Percentiles rank a stretch among this genome's conserved stretches.
Conservation (phyloP, 208 protist species). For the Wallacemonas sp. region DNA sequence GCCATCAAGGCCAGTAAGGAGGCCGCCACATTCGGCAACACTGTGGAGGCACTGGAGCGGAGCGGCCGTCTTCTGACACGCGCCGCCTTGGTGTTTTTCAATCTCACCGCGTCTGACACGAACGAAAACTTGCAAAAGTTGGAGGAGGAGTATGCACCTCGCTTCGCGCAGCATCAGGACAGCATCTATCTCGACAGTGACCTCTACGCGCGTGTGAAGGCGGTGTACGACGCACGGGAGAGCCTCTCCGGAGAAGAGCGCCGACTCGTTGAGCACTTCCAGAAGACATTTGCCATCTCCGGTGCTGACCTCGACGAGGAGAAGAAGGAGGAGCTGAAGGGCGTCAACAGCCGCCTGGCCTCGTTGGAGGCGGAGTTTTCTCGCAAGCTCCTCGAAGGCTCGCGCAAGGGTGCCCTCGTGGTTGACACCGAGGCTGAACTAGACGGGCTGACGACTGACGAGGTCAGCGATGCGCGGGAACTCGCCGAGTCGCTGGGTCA, state of each 20-base stretch:
- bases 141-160: conserved; percentile 41
- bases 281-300: conserved; percentile 36
- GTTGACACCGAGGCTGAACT: conserved; percentile 39
- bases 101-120: conserved; percentile 46
- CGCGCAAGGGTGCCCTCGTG: conserved; percentile 30
- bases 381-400: conserved; percentile 35
- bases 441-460: conserved; percentile 38
- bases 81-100: conserved; percentile 32
- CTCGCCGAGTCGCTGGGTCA: conserved; percentile 33
- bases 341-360: conserved; percentile 43
- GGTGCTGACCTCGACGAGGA: conserved; percentile 31
- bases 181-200: conserved; percentile 43
- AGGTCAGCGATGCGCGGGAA: conserved; percentile 27
- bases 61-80: conserved; percentile 31
- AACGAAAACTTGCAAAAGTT: conserved; percentile 39
- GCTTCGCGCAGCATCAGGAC: conserved; percentile 39
- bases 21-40: conserved; percentile 52
- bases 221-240: conserved; percentile 26
- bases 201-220: conserved; percentile 42
- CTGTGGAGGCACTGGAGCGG: conserved; percentile 44
- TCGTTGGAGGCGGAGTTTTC: conserved; percentile 34
- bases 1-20: conserved; percentile 33
- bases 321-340: conserved; percentile 38
- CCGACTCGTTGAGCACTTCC: conserved; percentile 32
- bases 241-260: conserved; percentile 33